Evolutionary conservation across 176 grass and related monocot species (phyloP).

Genomic region (Avena insularis): DNA sequence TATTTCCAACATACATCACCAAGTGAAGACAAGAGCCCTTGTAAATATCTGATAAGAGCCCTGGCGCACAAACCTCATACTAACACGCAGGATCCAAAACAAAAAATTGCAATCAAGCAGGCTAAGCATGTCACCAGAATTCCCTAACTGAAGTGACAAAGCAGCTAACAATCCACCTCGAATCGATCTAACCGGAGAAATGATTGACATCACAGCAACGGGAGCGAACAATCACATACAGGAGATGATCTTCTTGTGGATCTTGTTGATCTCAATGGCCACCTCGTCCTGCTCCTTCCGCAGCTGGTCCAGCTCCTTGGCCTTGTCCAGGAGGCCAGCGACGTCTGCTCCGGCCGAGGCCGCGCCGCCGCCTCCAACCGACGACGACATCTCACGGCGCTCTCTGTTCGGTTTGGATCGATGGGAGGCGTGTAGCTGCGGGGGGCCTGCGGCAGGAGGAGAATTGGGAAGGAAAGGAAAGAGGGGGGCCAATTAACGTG

Average conservation of each 20-base stretch:
- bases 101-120: conserved; percentile 3
- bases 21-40: conserved; percentile 29
- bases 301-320: conserved; percentile 78
- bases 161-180: neutral
- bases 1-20: neutral
- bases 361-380: conserved; percentile 25
- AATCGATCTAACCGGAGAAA: neutral
- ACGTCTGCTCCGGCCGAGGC: conserved; percentile 49
- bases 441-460: conserved; percentile 1
- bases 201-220: neutral
- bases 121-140: conserved; percentile 32
- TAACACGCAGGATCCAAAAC: neutral
- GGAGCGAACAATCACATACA: conserved; percentile 33
- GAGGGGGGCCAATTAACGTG: neutral
- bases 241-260: conserved; percentile 74
- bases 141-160: neutral
- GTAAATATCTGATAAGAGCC: too few species aligned
- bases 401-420: neutral
- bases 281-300: conserved; percentile 69
- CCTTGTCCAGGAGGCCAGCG: conserved; percentile 63
- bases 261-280: conserved; percentile 67
- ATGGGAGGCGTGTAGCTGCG: neutral
- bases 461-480: neutral
- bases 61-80: conserved; percentile 3
- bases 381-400: conserved; percentile 46